These are phyloP conservation scores for Coelastrella sp. DNA, from an alignment of 139 green algal genomes.

Conservation along the genomic window DNA sequence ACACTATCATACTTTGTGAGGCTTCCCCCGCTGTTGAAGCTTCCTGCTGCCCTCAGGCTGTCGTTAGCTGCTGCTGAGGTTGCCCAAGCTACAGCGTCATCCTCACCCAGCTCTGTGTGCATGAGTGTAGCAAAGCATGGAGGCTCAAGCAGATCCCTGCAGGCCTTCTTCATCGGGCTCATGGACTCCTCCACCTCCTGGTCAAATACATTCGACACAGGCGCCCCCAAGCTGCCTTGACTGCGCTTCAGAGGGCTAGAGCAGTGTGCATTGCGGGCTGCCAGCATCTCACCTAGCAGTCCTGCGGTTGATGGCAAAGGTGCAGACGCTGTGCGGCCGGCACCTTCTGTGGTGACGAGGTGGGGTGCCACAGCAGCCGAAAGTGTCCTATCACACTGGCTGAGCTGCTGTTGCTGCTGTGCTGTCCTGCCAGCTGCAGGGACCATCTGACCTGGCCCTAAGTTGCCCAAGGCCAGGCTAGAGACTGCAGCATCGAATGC, in stretches of 20 bases:
- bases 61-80: not conserved
- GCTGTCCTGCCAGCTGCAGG: not conserved
- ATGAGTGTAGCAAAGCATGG: constrained; percentile 18
- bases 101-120: not conserved
- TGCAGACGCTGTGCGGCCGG: not conserved
- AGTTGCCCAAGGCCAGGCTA: too few relatives aligned
- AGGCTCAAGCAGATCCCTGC: constrained; percentile 24
- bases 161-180: constrained; percentile 28
- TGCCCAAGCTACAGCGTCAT: constrained; percentile 35
- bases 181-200: not conserved
- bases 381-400: not conserved
- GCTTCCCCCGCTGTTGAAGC: not conserved
- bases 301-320: not conserved
- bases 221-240: not conserved
- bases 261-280: not conserved
- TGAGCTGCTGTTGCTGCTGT: not conserved
- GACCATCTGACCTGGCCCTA: too few relatives aligned
- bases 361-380: not conserved
- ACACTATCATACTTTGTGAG: constrained; percentile 4
- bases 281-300: not conserved
- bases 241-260: constrained; percentile 45
- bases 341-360: not conserved
- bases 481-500: too few relatives aligned
- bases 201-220: not conserved
- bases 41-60: constrained; percentile 7